Evolutionary conservation across 768 basidiomycete species (phyloP).

Genomic region (Naganishia randhawae): DNA sequence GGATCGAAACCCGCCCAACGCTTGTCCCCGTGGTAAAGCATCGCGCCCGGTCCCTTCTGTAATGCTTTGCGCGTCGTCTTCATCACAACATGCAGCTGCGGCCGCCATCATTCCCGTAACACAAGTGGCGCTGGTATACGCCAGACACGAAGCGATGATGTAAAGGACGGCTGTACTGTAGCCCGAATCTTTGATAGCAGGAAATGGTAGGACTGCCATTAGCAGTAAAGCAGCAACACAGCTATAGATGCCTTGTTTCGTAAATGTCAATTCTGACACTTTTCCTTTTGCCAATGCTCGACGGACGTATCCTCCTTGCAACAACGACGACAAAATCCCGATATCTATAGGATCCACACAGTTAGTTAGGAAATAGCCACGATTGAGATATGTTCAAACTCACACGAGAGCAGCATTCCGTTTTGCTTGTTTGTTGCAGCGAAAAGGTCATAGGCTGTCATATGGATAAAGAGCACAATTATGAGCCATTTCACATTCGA

Average conservation of each 20-base stretch:
- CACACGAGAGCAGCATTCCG: slow-evolving; percentile 47
- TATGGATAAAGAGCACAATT: slow-evolving; percentile 5
- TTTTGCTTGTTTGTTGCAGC: slow-evolving; percentile 47
- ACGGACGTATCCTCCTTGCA: slow-evolving; percentile 93
- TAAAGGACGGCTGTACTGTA: slow-evolving; percentile 54
- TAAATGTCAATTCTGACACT: slow-evolving; percentile 76
- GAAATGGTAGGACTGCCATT: slow-evolving; percentile 67
- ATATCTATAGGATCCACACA: slow-evolving; percentile 59
- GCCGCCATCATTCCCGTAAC: slow-evolving; percentile 88
- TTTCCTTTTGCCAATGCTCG: slow-evolving; percentile 67
- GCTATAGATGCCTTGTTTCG: slow-evolving; percentile 69
- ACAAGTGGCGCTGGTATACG: slow-evolving; percentile 91
- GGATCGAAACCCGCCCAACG: slow-evolving; percentile 79
- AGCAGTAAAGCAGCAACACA: slow-evolving; percentile 69
- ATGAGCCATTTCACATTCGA: background rate
- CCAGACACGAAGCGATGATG: slow-evolving; percentile 74
- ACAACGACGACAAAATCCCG: slow-evolving; percentile 79
- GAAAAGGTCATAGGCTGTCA: slow-evolving; percentile 45
- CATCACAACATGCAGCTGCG: slow-evolving; percentile 86
- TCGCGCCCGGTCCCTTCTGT: slow-evolving; percentile 58
- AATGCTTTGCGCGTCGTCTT: slow-evolving; percentile 55
- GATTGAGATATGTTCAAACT: slow-evolving; percentile 19
- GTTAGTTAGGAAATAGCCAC: background rate
- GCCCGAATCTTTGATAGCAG: slow-evolving; percentile 56
- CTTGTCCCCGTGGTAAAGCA: slow-evolving; percentile 73